Evolutionary conservation across 345 rosid genomes (phyloP).

Genomic region (Aquilaria malaccensis): DNA sequence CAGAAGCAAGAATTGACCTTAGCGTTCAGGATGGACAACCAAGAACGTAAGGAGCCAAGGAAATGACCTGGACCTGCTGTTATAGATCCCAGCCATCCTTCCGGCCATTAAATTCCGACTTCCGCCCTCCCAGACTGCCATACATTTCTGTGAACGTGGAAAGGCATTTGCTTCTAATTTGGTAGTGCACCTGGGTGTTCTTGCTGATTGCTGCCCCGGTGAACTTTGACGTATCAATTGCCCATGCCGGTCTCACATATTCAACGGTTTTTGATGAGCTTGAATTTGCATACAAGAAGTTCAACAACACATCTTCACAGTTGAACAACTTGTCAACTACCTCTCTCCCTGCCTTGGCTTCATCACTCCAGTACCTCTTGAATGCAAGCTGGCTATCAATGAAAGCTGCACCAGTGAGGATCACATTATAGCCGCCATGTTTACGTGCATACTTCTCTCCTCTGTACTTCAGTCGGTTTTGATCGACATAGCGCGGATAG

Average conservation of each 20-base stretch:
- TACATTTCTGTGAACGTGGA: slow-evolving; percentile 54
- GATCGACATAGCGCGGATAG: slow-evolving; percentile 66
- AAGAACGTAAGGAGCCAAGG: too few relatives aligned
- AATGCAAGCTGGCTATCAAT: slow-evolving; percentile 60
- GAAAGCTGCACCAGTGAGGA: slow-evolving; percentile 96
- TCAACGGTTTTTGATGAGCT: slow-evolving; percentile 56
- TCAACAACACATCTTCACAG: slow-evolving; percentile 85
- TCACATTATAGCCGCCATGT: slow-evolving; percentile 76
- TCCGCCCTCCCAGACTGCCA: slow-evolving; percentile 50
- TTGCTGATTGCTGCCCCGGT: slow-evolving; percentile 80
- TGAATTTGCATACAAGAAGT: slow-evolving; percentile 77
- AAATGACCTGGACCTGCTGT: neutral
- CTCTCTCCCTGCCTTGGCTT: slow-evolving; percentile 58
- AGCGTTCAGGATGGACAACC: too few relatives aligned
- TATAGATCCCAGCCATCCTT: slow-evolving; percentile 93
- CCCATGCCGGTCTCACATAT: slow-evolving; percentile 82
- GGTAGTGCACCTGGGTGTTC: slow-evolving; percentile 72
- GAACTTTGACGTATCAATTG: slow-evolving; percentile 79
- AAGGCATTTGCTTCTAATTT: slow-evolving; percentile 63
- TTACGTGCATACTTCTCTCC: slow-evolving; percentile 74
- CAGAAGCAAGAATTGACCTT: slow-evolving; percentile 3
- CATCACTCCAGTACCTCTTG: slow-evolving; percentile 49
- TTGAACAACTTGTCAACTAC: slow-evolving; percentile 64
- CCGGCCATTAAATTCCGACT: slow-evolving; percentile 56
- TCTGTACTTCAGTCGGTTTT: slow-evolving; percentile 51